Evolutionary conservation across 768 basidiomycete species (phyloP), one percentile per base, ranked within the genome.

Genomic region (Amanita molliuscula): DNA sequence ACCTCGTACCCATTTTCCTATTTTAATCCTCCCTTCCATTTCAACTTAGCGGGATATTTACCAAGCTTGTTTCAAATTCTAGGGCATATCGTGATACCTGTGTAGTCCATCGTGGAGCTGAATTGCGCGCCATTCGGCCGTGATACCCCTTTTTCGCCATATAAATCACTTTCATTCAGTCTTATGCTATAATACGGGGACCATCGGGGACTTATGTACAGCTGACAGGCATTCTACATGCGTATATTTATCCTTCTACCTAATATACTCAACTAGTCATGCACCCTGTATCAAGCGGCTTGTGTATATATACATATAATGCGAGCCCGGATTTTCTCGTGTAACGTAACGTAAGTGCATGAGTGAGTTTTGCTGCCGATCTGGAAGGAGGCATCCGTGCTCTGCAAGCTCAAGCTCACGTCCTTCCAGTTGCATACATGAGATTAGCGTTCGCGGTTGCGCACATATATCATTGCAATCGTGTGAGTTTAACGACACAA

Each of bases 71-170:
- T 26, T 47, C 3, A n/a, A 21, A 18, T 26, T 47, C n/a, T 10
- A 47, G 46, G 46, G 15, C 46, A 47, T n/a, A 37, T 35, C 4
- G 34, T 47, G n/a, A 23, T 47, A 37, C 15, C 46, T 37, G 35
- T 47, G 10, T 47, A 37, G 37, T 37, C 35, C 25, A 25, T 28
- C n/a, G 28, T 21, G 13, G n/a, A 16, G 34, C 35, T 4, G 31
- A 34, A 33, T 25, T 36, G 21, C 28, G 26, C 42, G n/a, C 42
- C 35, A 26, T 33, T 33, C 44, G 31, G 44, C 20, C 16, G 15
- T 26, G 42, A 25, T 29, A 44, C 42, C 42, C 28, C 25, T 44
- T 44, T 44, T 44, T 23, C 23, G 26, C 28, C 29, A 16, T 46
- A 31, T 45, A 33, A n/a, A 15, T 43, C 21, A 15, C 20, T 42